Percentiles rank a stretch among this genome's conserved stretches.
phyloP scores from a whole-genome alignment of 148 eudicot species.

The Mesembryanthemum crystallinum region DNA sequence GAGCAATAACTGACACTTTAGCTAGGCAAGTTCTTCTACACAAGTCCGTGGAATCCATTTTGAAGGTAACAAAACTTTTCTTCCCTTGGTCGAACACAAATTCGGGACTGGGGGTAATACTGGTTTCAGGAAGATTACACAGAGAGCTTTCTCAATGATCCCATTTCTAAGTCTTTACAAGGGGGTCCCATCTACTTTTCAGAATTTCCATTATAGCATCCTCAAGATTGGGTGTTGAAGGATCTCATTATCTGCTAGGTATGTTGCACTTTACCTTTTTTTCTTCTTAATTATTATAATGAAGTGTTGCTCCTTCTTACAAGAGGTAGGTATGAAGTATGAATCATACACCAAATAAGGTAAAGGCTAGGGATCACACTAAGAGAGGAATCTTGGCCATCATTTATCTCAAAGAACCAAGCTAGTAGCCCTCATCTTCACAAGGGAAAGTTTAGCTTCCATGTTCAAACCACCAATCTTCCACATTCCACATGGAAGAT shows the following conservation, averaged over 20 bases:
- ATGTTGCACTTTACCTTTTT: background rate
- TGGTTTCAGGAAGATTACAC: background rate
- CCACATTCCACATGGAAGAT: no score
- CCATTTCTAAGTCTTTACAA: no score
- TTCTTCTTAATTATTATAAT: background rate
- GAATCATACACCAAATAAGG: background rate
- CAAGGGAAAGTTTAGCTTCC: background rate
- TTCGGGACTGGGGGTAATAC: background rate
- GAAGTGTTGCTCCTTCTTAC: background rate
- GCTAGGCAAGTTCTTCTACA: background rate
- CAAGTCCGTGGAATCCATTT: background rate
- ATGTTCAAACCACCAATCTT: no score
- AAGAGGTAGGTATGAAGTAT: background rate
- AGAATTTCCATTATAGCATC: no score
- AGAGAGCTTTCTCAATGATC: no score
- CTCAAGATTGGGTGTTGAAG: no score
- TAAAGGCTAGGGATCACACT: background rate
- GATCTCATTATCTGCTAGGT: background rate
- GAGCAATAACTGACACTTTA: background rate
- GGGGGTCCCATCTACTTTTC: background rate
- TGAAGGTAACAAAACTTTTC: background rate
- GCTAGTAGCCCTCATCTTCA: slow-evolving; percentile 4
- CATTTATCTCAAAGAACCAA: background rate
- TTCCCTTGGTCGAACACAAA: background rate
- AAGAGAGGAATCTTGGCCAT: no score